Percentiles rank a stretch among this genome's conserved stretches.
These are phyloP conservation scores for Candolleomyces efflorescens DNA, from an alignment of 768 basidiomycete species.

Conservation along the genomic window DNA sequence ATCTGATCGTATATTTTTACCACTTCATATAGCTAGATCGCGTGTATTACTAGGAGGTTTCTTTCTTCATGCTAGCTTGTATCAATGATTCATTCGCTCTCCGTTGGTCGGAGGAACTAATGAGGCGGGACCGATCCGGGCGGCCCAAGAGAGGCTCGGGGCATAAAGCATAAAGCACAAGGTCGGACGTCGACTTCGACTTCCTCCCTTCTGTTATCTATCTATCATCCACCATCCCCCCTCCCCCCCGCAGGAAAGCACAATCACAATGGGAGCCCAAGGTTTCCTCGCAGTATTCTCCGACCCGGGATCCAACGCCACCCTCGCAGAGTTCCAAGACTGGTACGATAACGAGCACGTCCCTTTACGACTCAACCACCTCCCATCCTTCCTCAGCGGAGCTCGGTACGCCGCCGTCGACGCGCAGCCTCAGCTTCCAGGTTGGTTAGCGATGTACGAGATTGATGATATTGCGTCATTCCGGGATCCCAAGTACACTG, in stretches of 20 bases:
- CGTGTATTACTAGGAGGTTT: background rate
- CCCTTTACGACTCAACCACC: slow-evolving; percentile 42
- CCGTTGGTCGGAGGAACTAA: background rate
- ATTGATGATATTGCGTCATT: slow-evolving; percentile 39
- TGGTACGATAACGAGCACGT: slow-evolving; percentile 59
- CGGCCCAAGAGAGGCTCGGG: too few relatives aligned
- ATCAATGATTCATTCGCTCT: background rate
- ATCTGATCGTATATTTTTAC: background rate
- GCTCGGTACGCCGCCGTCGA: slow-evolving; percentile 41
- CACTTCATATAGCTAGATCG: background rate
- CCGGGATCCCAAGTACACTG: slow-evolving; percentile 37
- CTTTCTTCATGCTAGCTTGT: background rate
- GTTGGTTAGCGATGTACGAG: slow-evolving; percentile 50
- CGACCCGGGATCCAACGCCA: slow-evolving; percentile 37
- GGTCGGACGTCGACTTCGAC: too few relatives aligned
- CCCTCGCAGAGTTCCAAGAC: slow-evolving; percentile 49
- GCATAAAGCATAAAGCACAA: too few relatives aligned
- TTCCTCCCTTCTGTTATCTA: too few relatives aligned
- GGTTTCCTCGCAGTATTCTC: slow-evolving; percentile 48
- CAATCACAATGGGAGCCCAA: background rate
- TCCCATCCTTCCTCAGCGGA: slow-evolving; percentile 43
- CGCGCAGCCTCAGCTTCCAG: slow-evolving; percentile 23
- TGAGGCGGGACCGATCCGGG: background rate
- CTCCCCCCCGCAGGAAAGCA: background rate
- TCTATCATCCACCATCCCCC: background rate